phyloP scores from a whole-genome alignment of 768 basidiomycete species.

The Rhodotorula taiwanensis region DNA sequence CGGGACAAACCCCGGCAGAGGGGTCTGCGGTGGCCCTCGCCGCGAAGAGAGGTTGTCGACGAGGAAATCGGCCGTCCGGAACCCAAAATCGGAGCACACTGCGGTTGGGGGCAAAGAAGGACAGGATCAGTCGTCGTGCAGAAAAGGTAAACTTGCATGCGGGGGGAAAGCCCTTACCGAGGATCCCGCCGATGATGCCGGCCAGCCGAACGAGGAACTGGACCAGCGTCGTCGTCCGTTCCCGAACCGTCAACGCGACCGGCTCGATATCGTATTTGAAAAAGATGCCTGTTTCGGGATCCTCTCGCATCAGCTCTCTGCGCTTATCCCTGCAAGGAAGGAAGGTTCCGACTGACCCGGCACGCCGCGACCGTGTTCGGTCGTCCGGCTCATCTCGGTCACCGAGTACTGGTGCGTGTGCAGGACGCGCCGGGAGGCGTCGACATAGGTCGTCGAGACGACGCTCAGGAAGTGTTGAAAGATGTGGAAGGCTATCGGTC shows the following conservation, averaged over 20 bases:
- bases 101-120: neutral
- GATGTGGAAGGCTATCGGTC: constrained; percentile 15
- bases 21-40: constrained; percentile 4
- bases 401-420: constrained; percentile 86
- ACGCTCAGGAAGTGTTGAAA: constrained; percentile 94
- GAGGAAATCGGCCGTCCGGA: constrained; percentile 31
- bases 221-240: constrained; percentile 73
- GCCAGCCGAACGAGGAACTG: constrained; percentile 76
- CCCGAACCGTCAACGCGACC: constrained; percentile 71
- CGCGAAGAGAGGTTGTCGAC: neutral
- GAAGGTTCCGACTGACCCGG: constrained; percentile 50
- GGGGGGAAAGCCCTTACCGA: constrained; percentile 42
- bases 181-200: constrained; percentile 89
- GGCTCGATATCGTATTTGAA: constrained; percentile 98
- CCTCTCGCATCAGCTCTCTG: neutral
- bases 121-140: neutral
- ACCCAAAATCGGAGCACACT: constrained; percentile 33
- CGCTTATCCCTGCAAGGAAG: neutral
- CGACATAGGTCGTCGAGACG: constrained; percentile 81
- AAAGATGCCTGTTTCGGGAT: constrained; percentile 57
- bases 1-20: constrained; percentile 19
- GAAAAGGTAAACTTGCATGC: neutral
- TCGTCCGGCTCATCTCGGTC: constrained; percentile 74
- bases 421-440: constrained; percentile 50
- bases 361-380: constrained; percentile 67